A percentile compares a stretch with the other conserved stretches of the same genome.
Conservation (phyloP, 2,329 filamentous ascomycete genomes). For the Colletotrichum echinochloae region DNA sequence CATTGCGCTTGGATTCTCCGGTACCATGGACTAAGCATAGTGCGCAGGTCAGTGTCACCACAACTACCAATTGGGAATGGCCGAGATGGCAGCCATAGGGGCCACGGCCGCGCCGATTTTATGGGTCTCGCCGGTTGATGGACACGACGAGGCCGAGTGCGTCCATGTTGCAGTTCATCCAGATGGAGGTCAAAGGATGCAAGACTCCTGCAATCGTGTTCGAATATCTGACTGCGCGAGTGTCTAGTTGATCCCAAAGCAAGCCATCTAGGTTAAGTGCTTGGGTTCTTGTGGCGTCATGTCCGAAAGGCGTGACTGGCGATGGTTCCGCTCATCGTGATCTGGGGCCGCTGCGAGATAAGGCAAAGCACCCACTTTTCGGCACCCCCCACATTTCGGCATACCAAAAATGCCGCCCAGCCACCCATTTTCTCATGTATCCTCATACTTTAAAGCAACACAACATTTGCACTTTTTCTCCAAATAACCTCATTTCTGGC, state of each 20-base stretch:
- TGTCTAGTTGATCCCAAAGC: too few relatives aligned
- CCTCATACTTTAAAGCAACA: too few relatives aligned
- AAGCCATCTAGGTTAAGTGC: too few relatives aligned
- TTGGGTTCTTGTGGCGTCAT: too few relatives aligned
- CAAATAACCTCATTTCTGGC: too few relatives aligned
- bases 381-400: too few relatives aligned
- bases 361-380: too few relatives aligned
- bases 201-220: not conserved
- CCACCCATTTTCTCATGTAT: too few relatives aligned
- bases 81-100: not conserved
- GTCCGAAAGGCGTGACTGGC: not conserved
- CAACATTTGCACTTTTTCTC: too few relatives aligned
- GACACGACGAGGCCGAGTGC: not conserved
- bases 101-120: not conserved
- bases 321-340: not conserved
- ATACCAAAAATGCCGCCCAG: too few relatives aligned
- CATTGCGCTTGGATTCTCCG: not conserved
- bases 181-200: too few relatives aligned
- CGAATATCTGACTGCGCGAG: not conserved
- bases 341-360: too few relatives aligned
- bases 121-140: not conserved
- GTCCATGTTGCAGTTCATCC: not conserved
- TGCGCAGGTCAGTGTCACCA: not conserved
- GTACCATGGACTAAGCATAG: not conserved
- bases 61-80: not conserved